Conservation (phyloP, 176 grass and related monocot species). For the Oropetium thomaeum region DNA sequence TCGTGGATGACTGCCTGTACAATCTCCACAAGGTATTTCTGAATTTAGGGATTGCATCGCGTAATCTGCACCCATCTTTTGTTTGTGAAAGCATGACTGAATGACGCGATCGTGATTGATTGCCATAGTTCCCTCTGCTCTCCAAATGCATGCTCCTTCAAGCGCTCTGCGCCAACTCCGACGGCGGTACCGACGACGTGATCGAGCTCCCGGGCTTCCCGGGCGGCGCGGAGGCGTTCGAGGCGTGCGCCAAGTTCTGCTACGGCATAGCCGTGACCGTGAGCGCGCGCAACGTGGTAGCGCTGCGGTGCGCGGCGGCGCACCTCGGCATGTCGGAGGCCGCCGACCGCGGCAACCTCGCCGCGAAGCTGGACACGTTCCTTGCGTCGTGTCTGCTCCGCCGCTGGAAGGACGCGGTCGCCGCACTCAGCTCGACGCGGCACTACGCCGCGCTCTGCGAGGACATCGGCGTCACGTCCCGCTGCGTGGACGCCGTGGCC, state of each 20-base stretch:
- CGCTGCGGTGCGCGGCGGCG: slow-evolving; percentile 68
- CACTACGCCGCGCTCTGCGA: slow-evolving; percentile 54
- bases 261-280: slow-evolving; percentile 88
- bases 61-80: no score
- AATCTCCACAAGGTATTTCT: slow-evolving; percentile 80
- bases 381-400: slow-evolving; percentile 82
- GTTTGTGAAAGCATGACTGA: background rate
- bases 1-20: slow-evolving; percentile 60
- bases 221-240: slow-evolving; percentile 76
- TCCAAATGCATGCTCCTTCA: slow-evolving; percentile 88
- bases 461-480: slow-evolving; percentile 68
- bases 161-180: slow-evolving; percentile 55
- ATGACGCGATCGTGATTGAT: no score
- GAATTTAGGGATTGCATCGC: no score
- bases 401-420: slow-evolving; percentile 88
- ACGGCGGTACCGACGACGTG: slow-evolving; percentile 16
- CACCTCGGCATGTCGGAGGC: slow-evolving; percentile 91
- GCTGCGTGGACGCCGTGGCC: slow-evolving; percentile 71
- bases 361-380: slow-evolving; percentile 80
- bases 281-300: slow-evolving; percentile 79
- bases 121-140: slow-evolving; percentile 76
- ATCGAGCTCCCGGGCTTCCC: slow-evolving; percentile 65
- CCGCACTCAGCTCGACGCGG: slow-evolving; percentile 64
- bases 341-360: slow-evolving; percentile 74
- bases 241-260: slow-evolving; percentile 90